phyloP scores from a whole-genome alignment of 2,329 filamentous ascomycete genomes.

The Metarhizium humberi region DNA sequence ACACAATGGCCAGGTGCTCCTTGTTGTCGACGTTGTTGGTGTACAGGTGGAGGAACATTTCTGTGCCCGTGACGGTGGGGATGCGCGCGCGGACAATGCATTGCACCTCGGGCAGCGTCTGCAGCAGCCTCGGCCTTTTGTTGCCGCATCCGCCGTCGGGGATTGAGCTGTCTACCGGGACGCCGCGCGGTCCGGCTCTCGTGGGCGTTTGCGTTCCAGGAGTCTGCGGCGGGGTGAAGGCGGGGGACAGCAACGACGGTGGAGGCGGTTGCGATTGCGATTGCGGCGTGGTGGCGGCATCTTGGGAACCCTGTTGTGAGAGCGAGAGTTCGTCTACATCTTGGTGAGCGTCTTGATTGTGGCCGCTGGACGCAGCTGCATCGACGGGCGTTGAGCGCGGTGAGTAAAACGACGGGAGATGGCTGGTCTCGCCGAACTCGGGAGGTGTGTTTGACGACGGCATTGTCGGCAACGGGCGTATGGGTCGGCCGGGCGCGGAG shows the following conservation, averaged over 20 bases:
- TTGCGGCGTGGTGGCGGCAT: conserved; percentile 6
- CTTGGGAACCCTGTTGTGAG: conserved; percentile 16
- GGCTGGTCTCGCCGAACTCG: conserved; percentile 17
- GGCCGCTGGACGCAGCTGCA: conserved; percentile 9
- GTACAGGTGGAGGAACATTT: conserved; percentile 97
- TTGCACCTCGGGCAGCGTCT: conserved; percentile 72
- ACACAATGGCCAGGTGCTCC: conserved; percentile 95
- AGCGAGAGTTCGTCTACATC: conserved; percentile 28
- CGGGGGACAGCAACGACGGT: conserved; percentile 74
- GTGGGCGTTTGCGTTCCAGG: conserved; percentile 48
- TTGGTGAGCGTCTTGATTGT: conserved; percentile 10
- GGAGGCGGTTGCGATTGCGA: conserved; percentile 25
- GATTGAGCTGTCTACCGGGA: conserved; percentile 51
- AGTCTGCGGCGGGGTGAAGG: conserved; percentile 66
- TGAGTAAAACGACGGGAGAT: conserved; percentile 39
- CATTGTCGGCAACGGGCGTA: not conserved
- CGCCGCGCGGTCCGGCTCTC: conserved; percentile 35
- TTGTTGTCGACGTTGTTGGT: conserved; percentile 89
- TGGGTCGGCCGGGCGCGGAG: not conserved
- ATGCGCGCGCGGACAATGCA: conserved; percentile 93
- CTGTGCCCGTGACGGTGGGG: conserved; percentile 79
- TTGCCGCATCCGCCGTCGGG: conserved; percentile 50
- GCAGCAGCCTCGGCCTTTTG: conserved; percentile 62
- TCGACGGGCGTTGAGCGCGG: conserved; percentile 25
- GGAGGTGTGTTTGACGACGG: conserved; percentile 2